Evolutionary conservation across 805 yeast genomes (phyloP).

Genomic region (Dipodascopsis tothii): DNA sequence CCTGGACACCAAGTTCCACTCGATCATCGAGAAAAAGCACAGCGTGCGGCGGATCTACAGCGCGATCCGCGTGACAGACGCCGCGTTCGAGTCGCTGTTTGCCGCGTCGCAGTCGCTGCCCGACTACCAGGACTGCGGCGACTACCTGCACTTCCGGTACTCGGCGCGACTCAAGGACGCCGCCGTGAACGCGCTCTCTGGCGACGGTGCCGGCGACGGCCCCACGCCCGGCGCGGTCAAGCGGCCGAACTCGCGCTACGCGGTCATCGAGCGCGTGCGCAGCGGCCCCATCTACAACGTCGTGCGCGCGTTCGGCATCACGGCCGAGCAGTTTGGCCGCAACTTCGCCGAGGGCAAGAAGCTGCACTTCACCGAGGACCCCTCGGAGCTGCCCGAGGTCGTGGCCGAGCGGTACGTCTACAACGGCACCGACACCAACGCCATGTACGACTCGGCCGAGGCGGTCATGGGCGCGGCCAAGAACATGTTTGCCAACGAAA

Average conservation of each 20-base stretch:
- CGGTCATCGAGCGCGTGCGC: slow-evolving; percentile 32
- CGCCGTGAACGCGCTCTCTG: slow-evolving; percentile 28
- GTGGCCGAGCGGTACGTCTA: slow-evolving; percentile 39
- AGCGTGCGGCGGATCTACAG: slow-evolving; percentile 52
- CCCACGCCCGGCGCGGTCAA: slow-evolving; percentile 28
- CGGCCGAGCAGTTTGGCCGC: slow-evolving; percentile 76
- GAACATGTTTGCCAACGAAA: slow-evolving; percentile 68
- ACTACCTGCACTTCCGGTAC: slow-evolving; percentile 68
- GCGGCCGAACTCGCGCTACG: slow-evolving; percentile 36
- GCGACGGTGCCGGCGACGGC: neutral
- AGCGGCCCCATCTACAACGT: slow-evolving; percentile 13
- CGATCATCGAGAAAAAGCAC: slow-evolving; percentile 65
- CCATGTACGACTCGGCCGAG: slow-evolving; percentile 25
- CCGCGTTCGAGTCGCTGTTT: slow-evolving; percentile 49
- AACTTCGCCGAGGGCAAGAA: slow-evolving; percentile 63
- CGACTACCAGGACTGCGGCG: slow-evolving; percentile 80
- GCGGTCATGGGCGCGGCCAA: slow-evolving; percentile 68
- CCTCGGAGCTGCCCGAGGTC: slow-evolving; percentile 51
- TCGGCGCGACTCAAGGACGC: slow-evolving; percentile 50
- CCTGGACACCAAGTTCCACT: slow-evolving; percentile 81
- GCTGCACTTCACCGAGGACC: slow-evolving; percentile 66
- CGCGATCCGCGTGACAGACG: slow-evolving; percentile 50
- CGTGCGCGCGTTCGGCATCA: slow-evolving; percentile 56
- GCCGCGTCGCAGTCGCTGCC: slow-evolving; percentile 54
- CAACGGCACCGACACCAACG: slow-evolving; percentile 11